These are phyloP conservation scores for Sporopachydermia quercuum DNA, from an alignment of 805 yeast genomes.

Conservation along the genomic window DNA sequence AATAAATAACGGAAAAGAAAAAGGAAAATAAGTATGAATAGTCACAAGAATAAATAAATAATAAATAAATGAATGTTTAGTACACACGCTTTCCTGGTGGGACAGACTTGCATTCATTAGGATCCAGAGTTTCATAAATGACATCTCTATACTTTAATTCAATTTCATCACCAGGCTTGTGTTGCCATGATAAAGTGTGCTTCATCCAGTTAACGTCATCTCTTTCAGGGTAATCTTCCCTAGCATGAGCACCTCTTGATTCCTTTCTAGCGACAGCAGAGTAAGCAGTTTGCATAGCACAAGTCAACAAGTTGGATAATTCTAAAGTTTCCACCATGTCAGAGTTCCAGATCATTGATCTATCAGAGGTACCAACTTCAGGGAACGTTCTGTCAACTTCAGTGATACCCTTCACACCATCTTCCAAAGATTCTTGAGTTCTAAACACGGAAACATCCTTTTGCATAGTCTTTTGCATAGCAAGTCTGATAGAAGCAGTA, in stretches of 20 bases:
- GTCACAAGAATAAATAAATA: conserved; percentile 6
- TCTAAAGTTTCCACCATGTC: conserved; percentile 94
- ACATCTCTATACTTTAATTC: conserved; percentile 77
- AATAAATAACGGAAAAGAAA: too few species aligned
- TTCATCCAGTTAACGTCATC: conserved; percentile 97
- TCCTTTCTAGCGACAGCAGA: conserved; percentile 93
- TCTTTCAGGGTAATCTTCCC: conserved; percentile 94
- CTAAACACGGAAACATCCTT: conserved; percentile 94
- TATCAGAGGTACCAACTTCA: conserved; percentile 77
- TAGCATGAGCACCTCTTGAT: conserved; percentile 98
- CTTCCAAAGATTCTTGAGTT: conserved; percentile 79
- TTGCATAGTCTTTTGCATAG: conserved; percentile 95
- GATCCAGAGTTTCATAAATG: conserved; percentile 73
- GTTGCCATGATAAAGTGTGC: conserved; percentile 91
- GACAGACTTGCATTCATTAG: conserved; percentile 82
- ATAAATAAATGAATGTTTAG: conserved; percentile 21
- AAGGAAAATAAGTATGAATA: too few species aligned
- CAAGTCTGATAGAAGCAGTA: conserved; percentile 79
- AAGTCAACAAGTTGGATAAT: conserved; percentile 88
- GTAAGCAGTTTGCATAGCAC: conserved; percentile 91
- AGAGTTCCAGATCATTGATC: conserved; percentile 98
- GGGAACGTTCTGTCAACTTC: conserved; percentile 60
- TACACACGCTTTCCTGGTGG: conserved; percentile 96
- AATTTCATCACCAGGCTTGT: conserved; percentile 51
- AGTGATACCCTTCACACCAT: conserved; percentile 71